Percentiles rank a stretch among this genome's conserved stretches.
Evolutionary conservation across 768 basidiomycete genomes (phyloP).

Genomic region (Leucosporidium scottii): DNA sequence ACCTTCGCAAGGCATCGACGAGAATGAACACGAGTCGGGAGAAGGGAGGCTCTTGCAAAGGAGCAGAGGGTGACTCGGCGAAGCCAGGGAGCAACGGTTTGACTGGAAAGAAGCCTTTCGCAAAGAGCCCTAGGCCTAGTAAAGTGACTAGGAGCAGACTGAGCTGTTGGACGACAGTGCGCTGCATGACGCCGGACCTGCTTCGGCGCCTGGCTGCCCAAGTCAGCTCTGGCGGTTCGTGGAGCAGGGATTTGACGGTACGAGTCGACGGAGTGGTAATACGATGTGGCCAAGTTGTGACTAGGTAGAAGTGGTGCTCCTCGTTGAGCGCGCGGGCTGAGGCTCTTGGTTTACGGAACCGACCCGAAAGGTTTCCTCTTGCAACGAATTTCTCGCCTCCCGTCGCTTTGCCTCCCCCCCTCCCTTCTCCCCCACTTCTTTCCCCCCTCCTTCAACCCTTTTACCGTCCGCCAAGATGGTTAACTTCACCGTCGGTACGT

Average conservation of each 20-base stretch:
- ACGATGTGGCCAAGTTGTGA: not conserved
- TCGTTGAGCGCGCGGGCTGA: too few relatives aligned
- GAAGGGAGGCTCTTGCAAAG: not conserved
- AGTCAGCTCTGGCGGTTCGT: too few relatives aligned
- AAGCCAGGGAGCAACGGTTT: slow-evolving; percentile 22
- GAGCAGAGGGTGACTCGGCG: not conserved
- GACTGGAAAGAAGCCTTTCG: slow-evolving; percentile 24
- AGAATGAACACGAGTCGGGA: slow-evolving; percentile 28
- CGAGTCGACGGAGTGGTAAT: not conserved
- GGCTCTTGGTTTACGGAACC: not conserved
- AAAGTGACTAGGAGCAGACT: not conserved
- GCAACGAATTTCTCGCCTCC: not conserved
- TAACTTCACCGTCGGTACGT: slow-evolving; percentile 32
- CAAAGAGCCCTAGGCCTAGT: slow-evolving; percentile 11
- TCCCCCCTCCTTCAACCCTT: not conserved
- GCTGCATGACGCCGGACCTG: not conserved
- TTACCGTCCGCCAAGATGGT: slow-evolving; percentile 14
- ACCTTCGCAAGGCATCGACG: slow-evolving; percentile 29
- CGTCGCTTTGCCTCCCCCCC: slow-evolving; percentile 1
- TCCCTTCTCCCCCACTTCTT: not conserved
- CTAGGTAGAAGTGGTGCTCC: not conserved
- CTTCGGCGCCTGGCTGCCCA: not conserved
- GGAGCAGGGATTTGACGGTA: too few relatives aligned
- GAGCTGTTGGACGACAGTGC: too few relatives aligned
- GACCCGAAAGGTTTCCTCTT: not conserved